Evolutionary conservation across 2,329 filamentous ascomycete genomes (phyloP), one percentile per base, ranked within the genome.

Genomic region (Endocalyx cinctus): DNA sequence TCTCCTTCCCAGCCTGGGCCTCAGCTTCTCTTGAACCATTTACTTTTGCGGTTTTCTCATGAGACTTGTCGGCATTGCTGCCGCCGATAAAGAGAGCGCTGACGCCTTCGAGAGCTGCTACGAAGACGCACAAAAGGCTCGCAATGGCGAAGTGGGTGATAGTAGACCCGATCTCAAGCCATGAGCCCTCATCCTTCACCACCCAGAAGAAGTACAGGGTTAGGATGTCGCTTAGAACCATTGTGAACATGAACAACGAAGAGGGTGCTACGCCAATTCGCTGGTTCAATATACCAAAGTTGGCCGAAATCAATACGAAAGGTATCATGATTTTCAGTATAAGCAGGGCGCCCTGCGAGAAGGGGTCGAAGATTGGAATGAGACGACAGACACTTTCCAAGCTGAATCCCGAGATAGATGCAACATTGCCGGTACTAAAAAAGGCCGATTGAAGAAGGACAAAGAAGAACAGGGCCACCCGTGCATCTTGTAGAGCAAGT

Each of bases 141-240:
- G 88, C 90, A 63, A 98, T 97, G 41, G 81, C 79, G 60, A 97
- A 98, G 58, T 97, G 89, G 52, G 79, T 94, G 46, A 98, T 98
- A 4, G 87, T 96, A 17, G 87, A 94, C 19, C 92, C 92, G 55
- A 98, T 98, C 57, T 98, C 92, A 39, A 98, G 65, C 92, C 92
- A 98, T 15, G 84, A 92, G 0, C 92, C 92, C 57, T 98, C 92
- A 49, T 98, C 92, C 52, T 84, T 85, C 28, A 98, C 92, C 50
- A 95, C 87, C 79, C 87, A 98, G 64, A 98, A 98, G 68, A 98
- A 98, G 51, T 92, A 87, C 33, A 98, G 70, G 4, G 92, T 97
- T 57, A 97, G 72, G 31, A 95, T 78, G 56, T 98, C 92, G 40
- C 84, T 89, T 32, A 94, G 77, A 1, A 84, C 85, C 78, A 96